Percentiles rank a stretch among this genome's conserved stretches.
Conservation (phyloP, 2,329 filamentous ascomycete species). For the Tolypocladium amazonense region DNA sequence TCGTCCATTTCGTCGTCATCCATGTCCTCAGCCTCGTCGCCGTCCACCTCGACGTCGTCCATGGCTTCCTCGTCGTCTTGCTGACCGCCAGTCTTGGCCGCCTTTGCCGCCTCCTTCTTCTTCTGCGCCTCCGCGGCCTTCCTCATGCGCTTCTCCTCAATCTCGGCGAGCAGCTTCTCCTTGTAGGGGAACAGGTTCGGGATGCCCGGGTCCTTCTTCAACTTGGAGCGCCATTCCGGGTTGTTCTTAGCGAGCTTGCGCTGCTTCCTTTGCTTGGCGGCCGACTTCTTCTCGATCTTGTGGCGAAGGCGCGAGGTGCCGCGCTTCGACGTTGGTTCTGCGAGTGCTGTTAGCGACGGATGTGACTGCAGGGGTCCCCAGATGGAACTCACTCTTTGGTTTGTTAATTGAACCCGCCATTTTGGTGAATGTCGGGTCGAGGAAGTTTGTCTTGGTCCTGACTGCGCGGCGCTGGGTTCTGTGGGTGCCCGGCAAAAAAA, state of each 20-base stretch:
- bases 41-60: slow-evolving; percentile 33
- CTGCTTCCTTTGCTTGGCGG: slow-evolving; percentile 81
- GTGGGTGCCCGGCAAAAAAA: slow-evolving; percentile 18
- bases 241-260: slow-evolving; percentile 91
- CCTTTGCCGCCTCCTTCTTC: slow-evolving; percentile 62
- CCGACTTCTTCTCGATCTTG: slow-evolving; percentile 90
- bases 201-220: slow-evolving; percentile 97
- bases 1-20: slow-evolving; percentile 42
- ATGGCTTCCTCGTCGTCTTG: slow-evolving; percentile 27
- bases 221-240: slow-evolving; percentile 86
- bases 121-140: slow-evolving; percentile 71
- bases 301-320: slow-evolving; percentile 78
- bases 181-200: slow-evolving; percentile 98
- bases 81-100: slow-evolving; percentile 43
- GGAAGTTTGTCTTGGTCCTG: slow-evolving; percentile 1
- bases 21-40: slow-evolving; percentile 36
- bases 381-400: slow-evolving; percentile 34
- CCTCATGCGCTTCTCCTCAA: slow-evolving; percentile 73
- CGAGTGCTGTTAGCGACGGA: not conserved
- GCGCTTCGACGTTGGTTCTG: slow-evolving; percentile 93
- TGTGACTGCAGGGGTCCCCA: not conserved
- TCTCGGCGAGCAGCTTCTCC: slow-evolving; percentile 86
- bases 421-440: slow-evolving; percentile 6
- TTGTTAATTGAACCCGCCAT: slow-evolving; percentile 47
- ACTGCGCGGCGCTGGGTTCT: not conserved